These are phyloP conservation scores for Fusarium algeriense DNA, from an alignment of 2,329 filamentous ascomycete genomes.

Conservation along the genomic window DNA sequence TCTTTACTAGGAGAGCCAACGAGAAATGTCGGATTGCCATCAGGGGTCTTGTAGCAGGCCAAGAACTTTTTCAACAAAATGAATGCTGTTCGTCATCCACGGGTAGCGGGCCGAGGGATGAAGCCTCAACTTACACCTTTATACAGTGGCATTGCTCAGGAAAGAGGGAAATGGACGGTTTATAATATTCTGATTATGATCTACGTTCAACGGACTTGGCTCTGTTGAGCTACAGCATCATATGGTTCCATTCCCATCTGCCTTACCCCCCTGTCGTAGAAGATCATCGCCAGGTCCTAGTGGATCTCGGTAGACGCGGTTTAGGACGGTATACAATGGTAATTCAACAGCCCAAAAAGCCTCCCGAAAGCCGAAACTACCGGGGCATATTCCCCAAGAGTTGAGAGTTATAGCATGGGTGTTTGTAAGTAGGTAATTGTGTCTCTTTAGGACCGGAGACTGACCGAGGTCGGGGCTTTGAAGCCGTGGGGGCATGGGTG, in stretches of 20 bases:
- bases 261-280: conserved; percentile 1
- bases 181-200: neutral
- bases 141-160: neutral
- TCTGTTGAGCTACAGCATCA: conserved; percentile 21
- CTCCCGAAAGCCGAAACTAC: conserved; percentile 38
- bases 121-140: conserved; percentile 5
- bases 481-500: conserved; percentile 24
- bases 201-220: neutral
- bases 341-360: neutral
- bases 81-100: neutral
- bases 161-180: neutral
- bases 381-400: conserved; percentile 4
- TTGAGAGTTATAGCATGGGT: conserved; percentile 3
- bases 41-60: conserved; percentile 31
- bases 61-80: conserved; percentile 31
- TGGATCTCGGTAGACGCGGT: conserved; percentile 32
- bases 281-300: conserved; percentile 14
- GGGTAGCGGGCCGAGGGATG: conserved; percentile 20
- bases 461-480: conserved; percentile 25
- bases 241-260: neutral
- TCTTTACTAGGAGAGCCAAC: conserved; percentile 37
- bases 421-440: neutral
- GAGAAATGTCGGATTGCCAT: conserved; percentile 42
- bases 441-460: conserved; percentile 21
- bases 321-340: conserved; percentile 25